These are phyloP conservation scores for Pseudogymnoascus verrucosus DNA, from an alignment of 2,329 filamentous ascomycete species.

Conservation along the genomic window DNA sequence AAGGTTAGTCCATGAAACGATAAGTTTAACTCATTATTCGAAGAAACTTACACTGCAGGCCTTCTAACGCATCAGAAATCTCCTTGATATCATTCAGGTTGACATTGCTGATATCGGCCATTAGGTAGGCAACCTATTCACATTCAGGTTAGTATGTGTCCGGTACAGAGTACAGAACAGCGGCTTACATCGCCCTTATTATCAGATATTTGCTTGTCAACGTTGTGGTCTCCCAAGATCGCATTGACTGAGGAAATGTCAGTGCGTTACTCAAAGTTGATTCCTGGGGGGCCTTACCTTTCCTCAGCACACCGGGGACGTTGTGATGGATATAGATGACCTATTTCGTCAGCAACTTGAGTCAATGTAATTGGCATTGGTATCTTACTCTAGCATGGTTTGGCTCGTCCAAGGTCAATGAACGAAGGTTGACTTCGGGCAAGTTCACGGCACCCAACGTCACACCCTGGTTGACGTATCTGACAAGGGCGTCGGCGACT, in stretches of 20 bases:
- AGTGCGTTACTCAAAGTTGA: slow-evolving; percentile 14
- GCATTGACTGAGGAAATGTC: slow-evolving; percentile 64
- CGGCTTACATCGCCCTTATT: slow-evolving; percentile 72
- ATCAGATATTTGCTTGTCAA: slow-evolving; percentile 98
- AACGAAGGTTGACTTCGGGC: slow-evolving; percentile 87
- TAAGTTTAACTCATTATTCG: not conserved
- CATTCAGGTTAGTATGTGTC: slow-evolving; percentile 16
- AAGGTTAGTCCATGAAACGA: slow-evolving; percentile 11
- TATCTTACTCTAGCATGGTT: slow-evolving; percentile 68
- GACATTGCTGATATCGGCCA: slow-evolving; percentile 94
- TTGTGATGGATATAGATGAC: slow-evolving; percentile 97
- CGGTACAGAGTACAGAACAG: not conserved
- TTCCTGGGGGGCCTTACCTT: slow-evolving; percentile 41
- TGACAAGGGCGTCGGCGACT: slow-evolving; percentile 78
- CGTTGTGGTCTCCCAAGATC: slow-evolving; percentile 89
- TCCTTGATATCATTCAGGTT: slow-evolving; percentile 74
- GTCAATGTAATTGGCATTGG: not conserved
- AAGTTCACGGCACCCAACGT: slow-evolving; percentile 92
- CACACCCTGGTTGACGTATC: slow-evolving; percentile 91
- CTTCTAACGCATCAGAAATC: slow-evolving; percentile 75
- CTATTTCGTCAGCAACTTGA: slow-evolving; percentile 30
- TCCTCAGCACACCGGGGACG: slow-evolving; percentile 86
- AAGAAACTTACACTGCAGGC: slow-evolving; percentile 60
- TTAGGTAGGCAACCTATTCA: slow-evolving; percentile 73
- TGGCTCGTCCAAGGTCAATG: slow-evolving; percentile 80